A percentile compares a stretch with the other conserved stretches of the same genome.
Evolutionary conservation across 768 basidiomycete species (phyloP).

Genomic region (Rhizopogon roseolus): DNA sequence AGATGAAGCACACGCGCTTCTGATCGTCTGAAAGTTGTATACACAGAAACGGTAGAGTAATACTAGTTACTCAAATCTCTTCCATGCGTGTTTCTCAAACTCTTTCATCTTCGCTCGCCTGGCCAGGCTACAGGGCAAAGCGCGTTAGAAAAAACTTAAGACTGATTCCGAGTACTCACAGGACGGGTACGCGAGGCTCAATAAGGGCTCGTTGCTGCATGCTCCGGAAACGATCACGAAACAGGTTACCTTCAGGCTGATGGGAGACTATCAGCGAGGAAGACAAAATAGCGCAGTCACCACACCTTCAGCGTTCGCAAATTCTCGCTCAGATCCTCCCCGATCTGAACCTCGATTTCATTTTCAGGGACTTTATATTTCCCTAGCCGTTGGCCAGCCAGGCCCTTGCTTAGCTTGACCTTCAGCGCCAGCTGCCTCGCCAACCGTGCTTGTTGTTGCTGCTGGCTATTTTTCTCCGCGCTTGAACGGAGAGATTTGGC

Average conservation of each 20-base stretch:
- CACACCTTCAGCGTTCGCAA: slow-evolving; percentile 78
- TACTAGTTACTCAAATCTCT: slow-evolving; percentile 50
- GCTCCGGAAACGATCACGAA: slow-evolving; percentile 83
- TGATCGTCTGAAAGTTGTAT: background rate
- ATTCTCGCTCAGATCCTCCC: slow-evolving; percentile 85
- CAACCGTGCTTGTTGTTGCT: slow-evolving; percentile 32
- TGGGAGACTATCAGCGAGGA: background rate
- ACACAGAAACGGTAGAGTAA: background rate
- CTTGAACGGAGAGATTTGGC: slow-evolving; percentile 48
- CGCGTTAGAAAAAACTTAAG: background rate
- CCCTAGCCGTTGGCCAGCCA: slow-evolving; percentile 73
- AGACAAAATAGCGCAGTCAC: background rate
- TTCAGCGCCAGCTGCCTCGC: slow-evolving; percentile 37
- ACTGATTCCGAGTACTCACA: slow-evolving; percentile 42
- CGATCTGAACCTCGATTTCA: slow-evolving; percentile 79
- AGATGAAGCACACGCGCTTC: background rate
- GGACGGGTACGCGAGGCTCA: slow-evolving; percentile 77
- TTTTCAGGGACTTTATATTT: slow-evolving; percentile 71
- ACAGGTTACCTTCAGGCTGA: slow-evolving; percentile 91
- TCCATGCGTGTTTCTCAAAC: slow-evolving; percentile 80
- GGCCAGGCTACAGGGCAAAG: slow-evolving; percentile 13
- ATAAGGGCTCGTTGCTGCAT: slow-evolving; percentile 84
- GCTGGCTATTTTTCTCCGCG: slow-evolving; percentile 28
- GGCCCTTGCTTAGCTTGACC: slow-evolving; percentile 55
- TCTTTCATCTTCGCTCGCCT: slow-evolving; percentile 44